Base-by-base conservation (phyloP, 371 early-diverging fungal species). In the Mucor indicus region DNA sequence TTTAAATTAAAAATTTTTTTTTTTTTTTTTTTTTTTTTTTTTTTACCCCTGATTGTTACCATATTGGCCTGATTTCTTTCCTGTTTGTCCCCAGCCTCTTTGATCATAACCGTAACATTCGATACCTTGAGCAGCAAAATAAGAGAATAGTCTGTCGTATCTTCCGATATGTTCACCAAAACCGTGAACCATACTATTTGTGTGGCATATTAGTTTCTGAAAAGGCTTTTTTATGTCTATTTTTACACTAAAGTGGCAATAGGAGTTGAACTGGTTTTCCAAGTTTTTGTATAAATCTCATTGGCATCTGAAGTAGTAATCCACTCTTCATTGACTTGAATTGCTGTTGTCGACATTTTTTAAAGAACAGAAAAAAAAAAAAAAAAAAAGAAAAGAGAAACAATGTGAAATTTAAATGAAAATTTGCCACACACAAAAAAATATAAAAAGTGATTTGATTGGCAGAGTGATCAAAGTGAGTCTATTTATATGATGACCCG, bases 141-240 rank as follows among this genome's bases (percentile, higher is more conserved):
- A 53, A 21, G 68, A 62, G 48, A 77, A 80, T 30, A 84, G 50
- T 29, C 70, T 62, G 32, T 82, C 55, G 42, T 84, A 85, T 52
- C 87, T 77, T n/a, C 49, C 67, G 53, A 70, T 54, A 47, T 86
- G 83, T 42, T 86, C 87, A 32, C 83, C 85, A 43, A 85, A 77
- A 32, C 87, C 87, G 49, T 86, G 87, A 44, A 85, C 52, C 56
- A 85, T 62, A 21, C 82, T 78, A 41, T 11, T 4, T 9, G n/a
- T 9, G n/a, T 9, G n/a, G 4, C 4, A 9, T 11, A 33, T n/a
- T n/a, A n/a, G n/a, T n/a, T n/a, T n/a, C n/a, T n/a, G n/a, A 33
- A 33, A 9, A 13, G 35, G n/a, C 5, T 33, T 33, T 11, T 4
- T 33, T 33, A 11, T 33, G 9, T 33, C n/a, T 13, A 15, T 9